Evolutionary conservation across 345 rosid species (phyloP), one percentile per base, ranked within the genome.

Genomic region (Luvunga scandens): DNA sequence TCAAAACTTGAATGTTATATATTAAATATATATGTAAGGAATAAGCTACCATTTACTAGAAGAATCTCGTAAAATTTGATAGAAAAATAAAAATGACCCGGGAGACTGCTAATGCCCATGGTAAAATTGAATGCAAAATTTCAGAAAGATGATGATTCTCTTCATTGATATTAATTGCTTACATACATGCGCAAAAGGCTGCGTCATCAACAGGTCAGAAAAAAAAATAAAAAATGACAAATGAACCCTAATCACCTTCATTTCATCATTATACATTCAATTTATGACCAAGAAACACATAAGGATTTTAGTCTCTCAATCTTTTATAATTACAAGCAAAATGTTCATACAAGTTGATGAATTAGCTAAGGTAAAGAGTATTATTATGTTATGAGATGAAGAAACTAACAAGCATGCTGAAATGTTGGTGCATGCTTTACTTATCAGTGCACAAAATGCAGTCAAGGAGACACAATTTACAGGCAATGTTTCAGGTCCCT

Each of bases 401-500:
- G 57, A 53, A 53, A 53, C 19, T 18, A 53, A 36, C 34, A 68
- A 72, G 83, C 76, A 72, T 66, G 84, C 70, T 65, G 24, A 64
- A 50, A 22, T 24, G 14, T 76, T 21, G 50, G 27, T 55, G 73
- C 63, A 36, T 45, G 50, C 50, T 45, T 45, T 45, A 45, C 3
- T 27, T 76, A 33, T 56, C 27, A 53, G 27, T 4, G 7, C 33
- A 53, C 62, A 12, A 31, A 45, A 50, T 30, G 36, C 55, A 71
- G 82, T 79, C 87, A 84, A 86, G 84, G 88, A 85, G 88, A 88
- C 89, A 86, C 38, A 69, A 62, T 16, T 25, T 55, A 77, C 84
- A 83, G 85, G 71, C 14, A 72, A 81, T 88, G 91, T 86, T 79
- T 77, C 60, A 82, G 87, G 79, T 86, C 89, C 83, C 83, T 56